A percentile compares a stretch with the other conserved stretches of the same genome.
phyloP scores from a whole-genome alignment of 1,139 yeast genomes.

The Blastobotrys niveus region DNA sequence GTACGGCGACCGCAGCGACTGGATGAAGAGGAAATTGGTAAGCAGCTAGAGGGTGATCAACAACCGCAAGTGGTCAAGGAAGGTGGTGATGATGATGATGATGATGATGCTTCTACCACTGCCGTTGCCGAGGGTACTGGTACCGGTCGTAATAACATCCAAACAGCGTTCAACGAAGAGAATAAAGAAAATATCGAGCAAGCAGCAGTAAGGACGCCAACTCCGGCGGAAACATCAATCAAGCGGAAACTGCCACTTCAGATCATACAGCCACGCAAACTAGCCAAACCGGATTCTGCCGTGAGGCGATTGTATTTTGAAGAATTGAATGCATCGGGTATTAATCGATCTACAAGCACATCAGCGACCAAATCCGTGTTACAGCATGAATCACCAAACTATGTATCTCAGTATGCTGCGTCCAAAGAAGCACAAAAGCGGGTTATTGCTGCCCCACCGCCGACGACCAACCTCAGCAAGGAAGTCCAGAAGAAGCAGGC shows the following conservation, averaged over 20 bases:
- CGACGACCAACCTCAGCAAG: not conserved
- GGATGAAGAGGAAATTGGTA: not conserved
- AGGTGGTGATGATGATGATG: not conserved
- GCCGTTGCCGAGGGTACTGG: too few species aligned
- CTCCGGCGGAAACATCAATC: not conserved
- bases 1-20: too few species aligned
- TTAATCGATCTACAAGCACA: constrained; percentile 54
- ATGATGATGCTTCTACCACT: too few species aligned
- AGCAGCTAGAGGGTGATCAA: not conserved
- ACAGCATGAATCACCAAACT: constrained; percentile 30
- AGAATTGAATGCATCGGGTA: constrained; percentile 79
- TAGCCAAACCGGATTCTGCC: not conserved
- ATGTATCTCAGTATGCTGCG: constrained; percentile 38
- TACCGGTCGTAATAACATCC: too few species aligned
- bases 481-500: not conserved
- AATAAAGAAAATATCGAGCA: not conserved
- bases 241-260: constrained; percentile 1
- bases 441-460: constrained; percentile 25
- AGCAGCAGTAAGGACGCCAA: not conserved
- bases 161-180: too few species aligned
- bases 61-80: not conserved
- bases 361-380: constrained; percentile 36
- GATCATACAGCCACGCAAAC: not conserved
- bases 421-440: constrained; percentile 57
- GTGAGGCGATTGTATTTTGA: constrained; percentile 30